Base-by-base conservation (phyloP, 116 monocot species). In the Iris pallida region DNA sequence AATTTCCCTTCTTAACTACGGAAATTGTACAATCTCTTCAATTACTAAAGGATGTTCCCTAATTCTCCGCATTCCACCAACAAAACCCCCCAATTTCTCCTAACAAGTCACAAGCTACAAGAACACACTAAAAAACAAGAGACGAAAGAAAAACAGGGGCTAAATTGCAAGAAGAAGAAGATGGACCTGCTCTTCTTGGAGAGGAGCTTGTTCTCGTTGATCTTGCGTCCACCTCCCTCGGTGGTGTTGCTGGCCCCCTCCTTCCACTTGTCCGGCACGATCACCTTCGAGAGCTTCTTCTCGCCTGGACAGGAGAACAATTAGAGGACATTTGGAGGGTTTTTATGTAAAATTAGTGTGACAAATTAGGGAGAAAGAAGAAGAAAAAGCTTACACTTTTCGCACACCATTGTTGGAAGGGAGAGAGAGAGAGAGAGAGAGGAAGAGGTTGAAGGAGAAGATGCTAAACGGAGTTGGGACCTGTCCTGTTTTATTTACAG, bases 251-350 rank as follows among this genome's bases (percentile, higher is more conserved):
- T 97, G 15, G 97, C 97, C 8, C 97, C 97, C 70, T 90, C 97
- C 83, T 97, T 97, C 97, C 97, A 97, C 80, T 97, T 97, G 71
- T 97, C 97, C 15, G 97, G 97, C 14, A 97, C 97, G 82, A 97
- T 97, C 75, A 97, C 97, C 81, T 97, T 97, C 68, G 80, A 69
- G 16, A 97, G 76, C 72, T 97, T 97, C 85, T 97, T 97, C 92
- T 97, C 90, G 78, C 97, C 97, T 97, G 81, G 47, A 71, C 55
- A 30, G 16, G 14, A 6, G 5, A 63, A 45, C 4, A 40, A 65
- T 65, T 67, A 9, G 16, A 42, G 10, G 15, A 20, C 4, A 67
- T 4, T 42, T 54, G 42, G 67, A 43, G 53, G 67, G 67, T 14
- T 67, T 67, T 54, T 54, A 4, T 42, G 7, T 11, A 66, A 68